phyloP scores from a whole-genome alignment of 257 asterid genomes.

The Henckelia pumila region DNA sequence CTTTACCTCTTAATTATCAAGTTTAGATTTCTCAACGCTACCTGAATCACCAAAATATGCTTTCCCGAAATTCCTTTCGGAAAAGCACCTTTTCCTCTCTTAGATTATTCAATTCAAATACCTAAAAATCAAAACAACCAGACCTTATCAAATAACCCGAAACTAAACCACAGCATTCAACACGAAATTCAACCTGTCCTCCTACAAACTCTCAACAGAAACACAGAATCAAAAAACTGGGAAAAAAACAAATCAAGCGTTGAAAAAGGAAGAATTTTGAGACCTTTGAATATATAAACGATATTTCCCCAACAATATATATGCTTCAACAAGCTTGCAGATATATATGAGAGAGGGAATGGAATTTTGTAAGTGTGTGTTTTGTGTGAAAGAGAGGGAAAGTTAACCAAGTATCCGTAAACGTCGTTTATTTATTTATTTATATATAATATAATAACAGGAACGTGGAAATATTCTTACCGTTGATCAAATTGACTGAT shows the following conservation, averaged over 20 bases:
- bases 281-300: constrained; percentile 9
- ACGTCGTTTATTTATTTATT: too few species aligned
- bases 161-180: constrained; percentile 3
- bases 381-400: constrained; percentile 30
- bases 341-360: constrained; percentile 13
- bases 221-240: constrained; percentile 14
- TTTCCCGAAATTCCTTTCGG: constrained; percentile 3
- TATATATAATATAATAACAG: too few species aligned
- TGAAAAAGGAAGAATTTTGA: constrained; percentile 21
- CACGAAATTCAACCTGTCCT: constrained; percentile 23
- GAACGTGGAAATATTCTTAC: neutral
- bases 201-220: neutral
- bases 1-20: constrained; percentile 33
- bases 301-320: constrained; percentile 18
- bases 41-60: neutral
- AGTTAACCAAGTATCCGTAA: too few species aligned
- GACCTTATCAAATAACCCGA: constrained; percentile 14
- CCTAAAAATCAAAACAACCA: constrained; percentile 18
- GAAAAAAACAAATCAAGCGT: neutral
- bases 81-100: neutral
- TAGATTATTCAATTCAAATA: constrained; percentile 5
- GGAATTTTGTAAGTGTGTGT: constrained; percentile 19
- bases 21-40: constrained; percentile 19
- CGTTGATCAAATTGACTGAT: too few species aligned
- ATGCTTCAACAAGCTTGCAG: neutral